Evolutionary conservation across 345 rosid species (phyloP), one percentile per base, ranked within the genome.

Genomic region (Hevea brasiliensis): DNA sequence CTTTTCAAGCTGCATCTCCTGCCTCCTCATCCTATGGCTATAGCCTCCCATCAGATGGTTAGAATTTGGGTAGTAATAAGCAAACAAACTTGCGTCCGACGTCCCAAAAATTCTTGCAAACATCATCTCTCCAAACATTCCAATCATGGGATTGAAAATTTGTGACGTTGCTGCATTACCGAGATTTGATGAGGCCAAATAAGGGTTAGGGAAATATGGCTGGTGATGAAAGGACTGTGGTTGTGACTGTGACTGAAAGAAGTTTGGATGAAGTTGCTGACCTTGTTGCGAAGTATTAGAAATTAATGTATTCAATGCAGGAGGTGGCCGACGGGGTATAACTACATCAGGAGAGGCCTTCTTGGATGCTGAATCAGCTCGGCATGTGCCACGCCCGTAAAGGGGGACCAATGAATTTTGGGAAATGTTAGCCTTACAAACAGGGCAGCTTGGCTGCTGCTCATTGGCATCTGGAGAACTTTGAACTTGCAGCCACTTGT

Each of bases 81-180:
- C 80, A 57, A 81, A 78, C 73, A 87, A 65, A 72, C 89, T 84
- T 27, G 82, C 59, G 59, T 70, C 81, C 13, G 95, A 58, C 17
- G 58, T 56, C 20, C 79, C 74, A 40, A 76, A 65, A 6, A 56
- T 71, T 67, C 79, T 70, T 1, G 79, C 58, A 47, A 64, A 70
- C 27, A 70, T 64, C 65, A 76, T 47, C 53, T 87, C 95, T 54
- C 92, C 90, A 7, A 91, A 78, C 93, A 81, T 87, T 58, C 86
- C 89, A 67, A 86, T 76, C 76, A 81, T 80, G 3, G 86, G 91
- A 74, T 76, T 84, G 40, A 81, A 78, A 35, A 84, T 67, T 77
- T 82, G 85, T 48, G 81, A 80, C 67, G 76, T 77, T 1, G 87
- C 61, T 23, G 79, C 60, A 61, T 56, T 44, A 1, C 79, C 64